Base-by-base conservation (phyloP, 441 rosid genomes). In the Euphorbia schlechtendalii region DNA sequence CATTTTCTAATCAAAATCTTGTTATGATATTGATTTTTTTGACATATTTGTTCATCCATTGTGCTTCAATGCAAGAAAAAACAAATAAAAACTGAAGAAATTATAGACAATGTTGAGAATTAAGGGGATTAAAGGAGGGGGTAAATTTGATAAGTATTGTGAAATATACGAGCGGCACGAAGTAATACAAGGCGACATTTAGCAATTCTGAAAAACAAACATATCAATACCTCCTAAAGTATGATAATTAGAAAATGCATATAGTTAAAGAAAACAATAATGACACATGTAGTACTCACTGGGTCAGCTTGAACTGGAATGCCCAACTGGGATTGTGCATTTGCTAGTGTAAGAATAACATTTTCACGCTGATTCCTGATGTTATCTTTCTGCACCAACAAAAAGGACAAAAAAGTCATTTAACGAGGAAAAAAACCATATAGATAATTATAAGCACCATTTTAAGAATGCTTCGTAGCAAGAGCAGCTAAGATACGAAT, bases 321-420 rank as follows among this genome's bases (percentile, higher is more conserved):
- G 56, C 80, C 77, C 64, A 85, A 88, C 71, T 84, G 96, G 70
- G 90, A 84, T 69, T 95, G 99, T 71, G 96, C 90, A 73, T 95
- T 95, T 73, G 99, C 95, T 38, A 95, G 69, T 21, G 82, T 62
- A 75, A 95, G 98, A 76, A 92, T 85, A 70, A 89, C 78, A 84
- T 95, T 87, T 80, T 95, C 98, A 68, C 98, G 86, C 70, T 95
- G 99, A 76, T 95, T 95, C 85, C 93, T 82, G 59, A 87, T 75
- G 73, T 90, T 95, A 74, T 88, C 98, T 73, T 82, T 86, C 99
- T 95, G 92, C 73, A 74, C 51, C 17, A 1, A 15, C 15, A 17
- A 46, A 46, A 46, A 65, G 61, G 52, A 46, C 41, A 51, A 54
- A 55, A 57, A 58, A 58, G 10, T 18, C 17, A 43, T 4, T 43